A percentile compares a stretch with the other conserved stretches of the same genome.
Conservation (phyloP, 169 alveolate genomes). For the Plasmodium vivax region DNA sequence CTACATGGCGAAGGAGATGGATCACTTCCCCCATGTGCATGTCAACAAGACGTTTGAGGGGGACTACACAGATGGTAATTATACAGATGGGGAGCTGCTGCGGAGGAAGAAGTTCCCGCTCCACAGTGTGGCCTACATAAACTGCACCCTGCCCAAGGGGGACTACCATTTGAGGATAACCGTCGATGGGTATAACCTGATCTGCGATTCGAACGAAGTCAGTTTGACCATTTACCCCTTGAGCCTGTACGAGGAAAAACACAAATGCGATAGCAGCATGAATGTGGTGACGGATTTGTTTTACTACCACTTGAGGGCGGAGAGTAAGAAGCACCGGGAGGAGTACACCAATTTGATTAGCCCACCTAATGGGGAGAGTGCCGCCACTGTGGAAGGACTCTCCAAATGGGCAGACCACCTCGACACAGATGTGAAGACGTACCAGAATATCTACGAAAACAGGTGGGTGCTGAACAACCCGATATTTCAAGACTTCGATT, state of each 20-base stretch:
- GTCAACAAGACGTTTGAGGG: constrained; percentile 6
- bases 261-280: constrained; percentile 18
- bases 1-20: neutral
- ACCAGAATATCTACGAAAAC: constrained; percentile 11
- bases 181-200: neutral
- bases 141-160: constrained; percentile 24
- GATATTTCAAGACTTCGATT: constrained; percentile 12
- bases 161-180: constrained; percentile 12
- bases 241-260: constrained; percentile 16
- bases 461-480: constrained; percentile 42
- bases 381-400: neutral
- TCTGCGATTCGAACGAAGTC: constrained; percentile 14
- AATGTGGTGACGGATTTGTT: constrained; percentile 8
- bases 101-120: constrained; percentile 4
- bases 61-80: neutral
- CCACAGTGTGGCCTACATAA: constrained; percentile 19
- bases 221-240: constrained; percentile 2
- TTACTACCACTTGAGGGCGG: neutral
- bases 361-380: neutral
- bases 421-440: neutral
- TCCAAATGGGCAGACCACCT: neutral
- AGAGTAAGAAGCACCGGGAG: neutral
- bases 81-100: neutral
- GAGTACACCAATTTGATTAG: neutral
- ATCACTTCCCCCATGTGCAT: neutral